Conservation (phyloP, 2,329 filamentous ascomycete genomes). For the Calonectria hongkongensis region DNA sequence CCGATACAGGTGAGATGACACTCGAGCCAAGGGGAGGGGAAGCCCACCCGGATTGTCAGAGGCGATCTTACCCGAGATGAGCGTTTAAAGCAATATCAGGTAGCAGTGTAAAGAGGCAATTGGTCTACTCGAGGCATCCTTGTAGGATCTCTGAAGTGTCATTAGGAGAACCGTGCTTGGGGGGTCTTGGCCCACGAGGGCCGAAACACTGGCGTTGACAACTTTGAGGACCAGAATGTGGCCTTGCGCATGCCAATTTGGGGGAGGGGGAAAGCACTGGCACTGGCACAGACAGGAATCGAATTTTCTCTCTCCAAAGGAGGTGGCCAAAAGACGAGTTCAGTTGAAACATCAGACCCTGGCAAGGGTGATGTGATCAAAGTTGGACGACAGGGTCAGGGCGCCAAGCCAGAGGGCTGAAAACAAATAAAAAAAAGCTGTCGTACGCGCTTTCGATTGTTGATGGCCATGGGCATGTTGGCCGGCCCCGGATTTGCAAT, state of each 20-base stretch:
- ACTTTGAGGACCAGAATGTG: conserved; percentile 26
- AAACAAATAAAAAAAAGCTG: background rate
- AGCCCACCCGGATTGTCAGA: conserved; percentile 16
- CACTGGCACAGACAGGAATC: background rate
- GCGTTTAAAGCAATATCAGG: conserved; percentile 4
- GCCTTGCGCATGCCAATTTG: background rate
- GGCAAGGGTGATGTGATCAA: conserved; percentile 33
- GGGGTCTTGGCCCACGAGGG: conserved; percentile 33
- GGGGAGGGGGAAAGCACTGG: background rate
- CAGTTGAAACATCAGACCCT: conserved; percentile 36
- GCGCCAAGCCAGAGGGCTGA: background rate
- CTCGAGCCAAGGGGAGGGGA: conserved; percentile 12
- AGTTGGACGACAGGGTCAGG: conserved; percentile 22
- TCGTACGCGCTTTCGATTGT: background rate
- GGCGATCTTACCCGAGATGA: conserved; percentile 27
- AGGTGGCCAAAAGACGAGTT: background rate
- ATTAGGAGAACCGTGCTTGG: conserved; percentile 29
- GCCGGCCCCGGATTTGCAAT: conserved; percentile 1
- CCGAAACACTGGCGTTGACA: conserved; percentile 46
- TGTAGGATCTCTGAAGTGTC: conserved; percentile 24
- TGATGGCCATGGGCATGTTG: background rate
- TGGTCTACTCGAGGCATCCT: conserved; percentile 30
- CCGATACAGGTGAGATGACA: conserved; percentile 23
- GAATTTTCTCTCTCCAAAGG: background rate
- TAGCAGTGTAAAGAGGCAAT: background rate